Percentiles rank a stretch among this genome's conserved stretches.
Evolutionary conservation across 768 basidiomycete species (phyloP).

Genomic region (Mycena metata): DNA sequence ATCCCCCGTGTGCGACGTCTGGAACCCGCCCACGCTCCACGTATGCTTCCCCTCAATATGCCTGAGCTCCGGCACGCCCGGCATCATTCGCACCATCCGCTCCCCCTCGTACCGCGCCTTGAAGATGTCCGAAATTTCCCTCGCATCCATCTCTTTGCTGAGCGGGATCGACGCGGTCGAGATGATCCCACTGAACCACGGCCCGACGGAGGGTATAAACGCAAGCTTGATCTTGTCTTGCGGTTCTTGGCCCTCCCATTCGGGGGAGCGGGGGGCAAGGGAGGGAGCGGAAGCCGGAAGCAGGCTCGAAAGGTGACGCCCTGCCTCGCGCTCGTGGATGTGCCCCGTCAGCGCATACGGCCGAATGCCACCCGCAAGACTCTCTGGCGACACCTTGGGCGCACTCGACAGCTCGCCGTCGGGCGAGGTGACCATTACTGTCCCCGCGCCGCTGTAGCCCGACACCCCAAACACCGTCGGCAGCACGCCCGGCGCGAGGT

Average conservation of each 20-base stretch:
- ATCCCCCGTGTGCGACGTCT: constrained; percentile 90
- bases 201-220: constrained; percentile 89
- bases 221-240: constrained; percentile 67
- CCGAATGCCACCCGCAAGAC: constrained; percentile 79
- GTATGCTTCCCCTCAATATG: constrained; percentile 89
- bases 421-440: constrained; percentile 75
- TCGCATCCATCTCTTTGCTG: constrained; percentile 72
- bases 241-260: too few species aligned
- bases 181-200: constrained; percentile 98
- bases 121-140: constrained; percentile 80
- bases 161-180: constrained; percentile 90
- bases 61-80: constrained; percentile 77
- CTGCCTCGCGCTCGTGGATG: constrained; percentile 98
- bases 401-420: constrained; percentile 80
- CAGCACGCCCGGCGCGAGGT: constrained; percentile 69
- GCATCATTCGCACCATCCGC: constrained; percentile 75
- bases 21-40: constrained; percentile 93
- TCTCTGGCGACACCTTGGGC: constrained; percentile 86
- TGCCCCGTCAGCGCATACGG: constrained; percentile 96
- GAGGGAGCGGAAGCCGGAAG: constrained; percentile 43
- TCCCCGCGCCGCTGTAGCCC: constrained; percentile 97
- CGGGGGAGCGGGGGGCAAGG: too few species aligned
- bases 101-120: constrained; percentile 84
- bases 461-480: constrained; percentile 95
- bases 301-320: constrained; percentile 81